These are phyloP conservation scores for Canavalia gladiata DNA, from an alignment of 306 rosid genomes.

Conservation along the genomic window DNA sequence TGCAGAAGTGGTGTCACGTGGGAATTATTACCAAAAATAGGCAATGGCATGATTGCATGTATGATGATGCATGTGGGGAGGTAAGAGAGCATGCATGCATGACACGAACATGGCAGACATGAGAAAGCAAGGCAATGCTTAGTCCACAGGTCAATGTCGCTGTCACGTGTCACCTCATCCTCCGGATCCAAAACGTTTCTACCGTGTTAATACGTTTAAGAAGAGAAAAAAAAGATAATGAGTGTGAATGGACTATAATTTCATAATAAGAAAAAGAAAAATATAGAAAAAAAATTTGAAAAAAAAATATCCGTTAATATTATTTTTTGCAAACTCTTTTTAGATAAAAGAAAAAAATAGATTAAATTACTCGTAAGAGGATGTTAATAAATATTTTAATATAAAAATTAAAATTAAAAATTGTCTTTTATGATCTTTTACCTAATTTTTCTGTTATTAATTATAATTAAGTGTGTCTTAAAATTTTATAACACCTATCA, in stretches of 20 bases:
- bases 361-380: not conserved
- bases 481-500: too few species aligned
- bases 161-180: slow-evolving; percentile 20
- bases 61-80: slow-evolving; percentile 8
- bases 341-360: not conserved
- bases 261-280: too few species aligned
- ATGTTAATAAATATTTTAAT: too few species aligned
- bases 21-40: not conserved
- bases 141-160: slow-evolving; percentile 10
- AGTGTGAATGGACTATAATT: too few species aligned
- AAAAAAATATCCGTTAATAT: too few species aligned
- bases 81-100: not conserved
- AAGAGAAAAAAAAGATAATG: too few species aligned
- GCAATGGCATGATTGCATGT: not conserved
- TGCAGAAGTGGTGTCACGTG: not conserved
- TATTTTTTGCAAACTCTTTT: too few species aligned
- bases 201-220: not conserved
- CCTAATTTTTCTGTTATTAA: too few species aligned
- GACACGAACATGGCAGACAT: slow-evolving; percentile 36
- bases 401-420: too few species aligned
- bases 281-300: too few species aligned
- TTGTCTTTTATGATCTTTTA: too few species aligned
- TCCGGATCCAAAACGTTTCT: not conserved
- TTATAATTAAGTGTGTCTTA: too few species aligned
- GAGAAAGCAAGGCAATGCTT: slow-evolving; percentile 5